Evolutionary conservation across 805 yeast genomes (phyloP).

Genomic region (Trichomonascus vanleenenianus): DNA sequence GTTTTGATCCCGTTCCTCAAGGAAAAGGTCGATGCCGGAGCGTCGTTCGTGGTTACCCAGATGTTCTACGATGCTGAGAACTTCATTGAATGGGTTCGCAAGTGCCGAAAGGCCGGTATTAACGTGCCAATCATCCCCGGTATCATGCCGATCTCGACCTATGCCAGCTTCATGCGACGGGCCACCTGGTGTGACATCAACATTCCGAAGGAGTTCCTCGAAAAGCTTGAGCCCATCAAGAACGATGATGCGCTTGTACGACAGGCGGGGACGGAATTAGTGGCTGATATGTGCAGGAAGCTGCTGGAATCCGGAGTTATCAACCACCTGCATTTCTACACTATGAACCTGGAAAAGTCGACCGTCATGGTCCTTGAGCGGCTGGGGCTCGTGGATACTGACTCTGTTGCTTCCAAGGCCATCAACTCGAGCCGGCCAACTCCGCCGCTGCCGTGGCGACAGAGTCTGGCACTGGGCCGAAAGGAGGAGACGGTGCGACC

Average conservation of each 20-base stretch:
- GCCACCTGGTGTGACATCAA: slow-evolving; percentile 89
- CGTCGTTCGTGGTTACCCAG: slow-evolving; percentile 88
- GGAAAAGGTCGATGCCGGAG: slow-evolving; percentile 91
- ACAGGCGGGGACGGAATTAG: slow-evolving; percentile 72
- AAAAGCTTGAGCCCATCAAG: slow-evolving; percentile 67
- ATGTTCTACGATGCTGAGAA: slow-evolving; percentile 92
- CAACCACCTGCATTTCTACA: slow-evolving; percentile 88
- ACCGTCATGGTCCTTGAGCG: slow-evolving; percentile 80
- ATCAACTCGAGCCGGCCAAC: slow-evolving; percentile 19
- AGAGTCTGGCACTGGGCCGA: slow-evolving; percentile 74
- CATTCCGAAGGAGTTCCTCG: slow-evolving; percentile 67
- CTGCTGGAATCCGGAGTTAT: slow-evolving; percentile 63
- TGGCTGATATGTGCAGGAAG: slow-evolving; percentile 74
- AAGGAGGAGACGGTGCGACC: slow-evolving; percentile 81
- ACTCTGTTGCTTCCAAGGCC: slow-evolving; percentile 31
- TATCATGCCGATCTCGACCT: slow-evolving; percentile 97
- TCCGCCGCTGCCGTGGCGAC: slow-evolving; percentile 74
- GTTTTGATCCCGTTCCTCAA: slow-evolving; percentile 56
- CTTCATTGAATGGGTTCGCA: slow-evolving; percentile 74
- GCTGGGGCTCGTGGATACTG: slow-evolving; percentile 44
- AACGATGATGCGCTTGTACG: slow-evolving; percentile 88
- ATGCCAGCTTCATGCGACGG: slow-evolving; percentile 85
- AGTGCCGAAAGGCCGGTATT: slow-evolving; percentile 64
- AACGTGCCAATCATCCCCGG: slow-evolving; percentile 91
- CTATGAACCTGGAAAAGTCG: slow-evolving; percentile 93